Percentiles rank a stretch among this genome's conserved stretches.
These are phyloP conservation scores for Lipomyces chichibuensis DNA, from an alignment of 805 yeast genomes.

Conservation along the genomic window DNA sequence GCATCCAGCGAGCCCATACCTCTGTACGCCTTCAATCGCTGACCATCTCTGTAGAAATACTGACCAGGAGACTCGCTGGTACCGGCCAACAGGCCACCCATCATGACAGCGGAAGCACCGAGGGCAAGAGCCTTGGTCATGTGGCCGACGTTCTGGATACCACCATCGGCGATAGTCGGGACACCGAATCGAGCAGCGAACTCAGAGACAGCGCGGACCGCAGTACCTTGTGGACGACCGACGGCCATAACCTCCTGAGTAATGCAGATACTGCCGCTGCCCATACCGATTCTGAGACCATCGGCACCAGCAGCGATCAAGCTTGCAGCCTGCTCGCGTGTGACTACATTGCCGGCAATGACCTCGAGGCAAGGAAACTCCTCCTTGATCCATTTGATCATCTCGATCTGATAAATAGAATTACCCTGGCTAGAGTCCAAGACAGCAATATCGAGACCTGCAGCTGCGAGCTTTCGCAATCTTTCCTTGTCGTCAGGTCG, in stretches of 20 bases:
- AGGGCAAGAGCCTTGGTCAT: conserved; percentile 94
- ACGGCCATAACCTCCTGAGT: conserved; percentile 99
- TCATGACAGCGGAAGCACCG: conserved; percentile 97
- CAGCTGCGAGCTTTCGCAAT: conserved; percentile 80
- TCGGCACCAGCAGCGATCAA: conserved; percentile 96
- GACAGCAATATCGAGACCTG: conserved; percentile 96
- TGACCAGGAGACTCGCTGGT: conserved; percentile 98
- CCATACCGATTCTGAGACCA: conserved; percentile 99
- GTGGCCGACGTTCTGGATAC: conserved; percentile 98
- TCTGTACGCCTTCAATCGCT: conserved; percentile 95
- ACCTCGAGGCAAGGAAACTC: conserved; percentile 80
- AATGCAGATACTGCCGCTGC: conserved; percentile 98
- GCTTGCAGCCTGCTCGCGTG: conserved; percentile 98
- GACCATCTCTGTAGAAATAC: conserved; percentile 96
- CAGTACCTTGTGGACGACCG: conserved; percentile 99
- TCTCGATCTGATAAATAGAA: conserved; percentile 89
- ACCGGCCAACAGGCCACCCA: conserved; percentile 99
- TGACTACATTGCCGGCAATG: conserved; percentile 97
- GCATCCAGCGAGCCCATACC: conserved; percentile 99
- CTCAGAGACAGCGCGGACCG: conserved; percentile 91
- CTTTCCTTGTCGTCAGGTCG: conserved; percentile 85
- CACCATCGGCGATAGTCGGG: conserved; percentile 99
- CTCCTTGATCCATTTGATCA: conserved; percentile 88
- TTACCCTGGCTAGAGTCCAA: conserved; percentile 97
- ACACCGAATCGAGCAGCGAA: conserved; percentile 95